Conservation (phyloP, 345 rosid species). For the Ceriops tagal region DNA sequence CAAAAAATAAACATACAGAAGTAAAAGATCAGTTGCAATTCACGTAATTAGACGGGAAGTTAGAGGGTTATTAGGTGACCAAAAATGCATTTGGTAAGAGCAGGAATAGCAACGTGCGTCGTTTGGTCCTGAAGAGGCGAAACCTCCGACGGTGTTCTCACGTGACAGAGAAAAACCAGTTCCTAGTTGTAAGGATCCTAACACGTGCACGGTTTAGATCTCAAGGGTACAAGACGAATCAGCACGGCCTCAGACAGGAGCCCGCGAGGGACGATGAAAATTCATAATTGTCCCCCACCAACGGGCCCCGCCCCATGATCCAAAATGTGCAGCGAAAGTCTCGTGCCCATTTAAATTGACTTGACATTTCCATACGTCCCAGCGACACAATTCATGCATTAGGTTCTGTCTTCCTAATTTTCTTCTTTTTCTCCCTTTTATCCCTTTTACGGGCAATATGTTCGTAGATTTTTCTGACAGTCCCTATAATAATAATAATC, state of each 20-base stretch:
- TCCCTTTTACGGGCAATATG: no score
- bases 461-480: no score
- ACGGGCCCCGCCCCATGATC: constrained; percentile 19
- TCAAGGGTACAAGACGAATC: constrained; percentile 16
- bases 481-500: no score
- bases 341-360: constrained; percentile 4
- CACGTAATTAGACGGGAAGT: constrained; percentile 2
- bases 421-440: no score
- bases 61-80: constrained; percentile 1
- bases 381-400: no score
- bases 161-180: constrained; percentile 18
- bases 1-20: neutral
- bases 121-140: neutral
- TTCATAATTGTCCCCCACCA: neutral
- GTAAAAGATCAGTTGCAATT: constrained; percentile 4
- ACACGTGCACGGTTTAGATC: constrained; percentile 46
- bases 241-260: constrained; percentile 31
- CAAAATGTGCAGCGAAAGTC: constrained; percentile 34
- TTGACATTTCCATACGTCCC: neutral
- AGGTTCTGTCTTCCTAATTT: no score
- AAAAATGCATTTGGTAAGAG: neutral
- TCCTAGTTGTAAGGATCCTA: neutral
- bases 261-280: constrained; percentile 41
- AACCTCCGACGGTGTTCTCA: constrained; percentile 34
- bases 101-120: neutral